Conservation (phyloP, 768 basidiomycete genomes). For the Phanerochaete carnosa region DNA sequence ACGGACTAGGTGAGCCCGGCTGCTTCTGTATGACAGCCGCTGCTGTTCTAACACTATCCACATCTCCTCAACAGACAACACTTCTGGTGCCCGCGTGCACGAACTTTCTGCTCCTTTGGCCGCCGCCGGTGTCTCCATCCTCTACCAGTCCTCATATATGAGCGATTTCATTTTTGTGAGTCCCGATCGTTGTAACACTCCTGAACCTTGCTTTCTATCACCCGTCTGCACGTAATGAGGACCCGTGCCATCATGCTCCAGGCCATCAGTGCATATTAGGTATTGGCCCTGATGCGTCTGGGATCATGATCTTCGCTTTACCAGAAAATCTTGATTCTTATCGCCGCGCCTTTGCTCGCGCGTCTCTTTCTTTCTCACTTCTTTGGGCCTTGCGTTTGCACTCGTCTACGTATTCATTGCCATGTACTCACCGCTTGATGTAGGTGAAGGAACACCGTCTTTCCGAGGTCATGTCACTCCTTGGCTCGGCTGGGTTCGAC, state of each 20-base stretch:
- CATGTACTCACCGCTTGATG: background rate
- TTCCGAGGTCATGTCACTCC: constrained; percentile 56
- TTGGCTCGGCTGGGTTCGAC: constrained; percentile 62
- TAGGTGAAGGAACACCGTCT: constrained; percentile 69
- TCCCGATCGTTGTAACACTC: constrained; percentile 8
- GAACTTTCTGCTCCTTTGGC: constrained; percentile 77
- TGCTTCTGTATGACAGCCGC: background rate
- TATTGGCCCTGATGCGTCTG: background rate
- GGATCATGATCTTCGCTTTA: background rate
- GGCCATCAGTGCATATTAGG: background rate
- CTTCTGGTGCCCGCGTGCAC: constrained; percentile 67
- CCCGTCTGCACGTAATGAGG: constrained; percentile 6
- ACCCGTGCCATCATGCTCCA: background rate
- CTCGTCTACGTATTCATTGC: background rate
- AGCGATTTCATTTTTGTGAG: constrained; percentile 80
- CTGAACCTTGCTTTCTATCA: constrained; percentile 1
- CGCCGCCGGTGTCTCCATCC: constrained; percentile 73
- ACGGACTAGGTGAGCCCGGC: constrained; percentile 50
- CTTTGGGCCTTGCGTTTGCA: background rate
- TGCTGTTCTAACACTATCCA: background rate
- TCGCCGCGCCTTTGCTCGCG: background rate
- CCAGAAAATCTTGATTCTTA: background rate
- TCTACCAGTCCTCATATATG: constrained; percentile 82
- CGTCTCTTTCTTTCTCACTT: background rate
- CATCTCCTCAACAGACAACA: constrained; percentile 40